phyloP scores from a whole-genome alignment of 2,329 filamentous ascomycete species.

The Aspergillus novofumigatus region DNA sequence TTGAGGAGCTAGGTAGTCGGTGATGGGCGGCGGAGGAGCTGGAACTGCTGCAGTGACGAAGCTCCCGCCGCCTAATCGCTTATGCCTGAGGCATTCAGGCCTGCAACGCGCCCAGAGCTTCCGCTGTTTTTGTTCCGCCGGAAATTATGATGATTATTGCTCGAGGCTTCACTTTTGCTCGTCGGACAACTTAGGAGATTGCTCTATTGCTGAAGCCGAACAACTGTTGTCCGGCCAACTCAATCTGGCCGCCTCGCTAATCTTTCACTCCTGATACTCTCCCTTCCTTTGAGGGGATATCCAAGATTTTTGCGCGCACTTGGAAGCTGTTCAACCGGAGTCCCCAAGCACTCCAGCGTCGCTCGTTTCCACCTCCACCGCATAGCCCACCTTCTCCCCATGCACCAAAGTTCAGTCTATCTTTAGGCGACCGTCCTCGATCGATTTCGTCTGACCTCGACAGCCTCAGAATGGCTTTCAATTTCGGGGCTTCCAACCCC shows the following conservation, averaged over 20 bases:
- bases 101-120: conserved; percentile 12
- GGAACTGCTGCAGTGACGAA: conserved; percentile 35
- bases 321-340: conserved; percentile 40
- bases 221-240: background rate
- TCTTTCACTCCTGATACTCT: conserved; percentile 1
- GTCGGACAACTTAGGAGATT: background rate
- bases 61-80: conserved; percentile 36
- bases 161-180: background rate
- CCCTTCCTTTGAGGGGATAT: conserved; percentile 22
- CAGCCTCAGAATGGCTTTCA: conserved; percentile 57
- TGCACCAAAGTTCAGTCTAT: conserved; percentile 31
- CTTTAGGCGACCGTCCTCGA: conserved; percentile 34
- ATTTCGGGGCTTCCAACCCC: conserved; percentile 50
- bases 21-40: conserved; percentile 21
- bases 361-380: conserved; percentile 38
- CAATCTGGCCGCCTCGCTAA: background rate
- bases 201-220: background rate
- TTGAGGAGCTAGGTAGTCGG: conserved; percentile 2
- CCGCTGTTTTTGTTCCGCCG: conserved; percentile 19
- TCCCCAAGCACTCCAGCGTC: conserved; percentile 40
- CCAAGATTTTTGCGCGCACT: conserved; percentile 45
- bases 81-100: conserved; percentile 20
- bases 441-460: conserved; percentile 36
- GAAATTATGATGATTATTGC: background rate
- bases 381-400: conserved; percentile 34